Evolutionary conservation across 371 early-diverging fungal genomes (phyloP).

Genomic region (Saksenaea oblongispora): DNA sequence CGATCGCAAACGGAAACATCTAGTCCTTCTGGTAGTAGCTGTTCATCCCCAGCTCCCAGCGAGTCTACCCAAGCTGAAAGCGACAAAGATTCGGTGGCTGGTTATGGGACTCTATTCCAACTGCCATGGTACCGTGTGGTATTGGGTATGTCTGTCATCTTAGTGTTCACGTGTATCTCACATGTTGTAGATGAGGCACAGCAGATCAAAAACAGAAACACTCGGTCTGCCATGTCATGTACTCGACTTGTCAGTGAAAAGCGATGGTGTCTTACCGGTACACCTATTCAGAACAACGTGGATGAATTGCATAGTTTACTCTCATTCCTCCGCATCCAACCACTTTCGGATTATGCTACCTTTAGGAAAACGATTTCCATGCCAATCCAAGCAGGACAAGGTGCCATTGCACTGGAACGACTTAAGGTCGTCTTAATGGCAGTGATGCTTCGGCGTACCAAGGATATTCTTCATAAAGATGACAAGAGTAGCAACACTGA

Average conservation of each 20-base stretch:
- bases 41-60: background rate
- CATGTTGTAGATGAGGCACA: slow-evolving; percentile 85
- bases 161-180: background rate
- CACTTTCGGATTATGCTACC: slow-evolving; percentile 51
- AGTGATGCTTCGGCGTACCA: slow-evolving; percentile 76
- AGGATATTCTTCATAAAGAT: slow-evolving; percentile 35
- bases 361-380: slow-evolving; percentile 61
- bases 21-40: background rate
- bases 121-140: slow-evolving; percentile 55
- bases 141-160: slow-evolving; percentile 22
- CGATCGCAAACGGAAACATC: background rate
- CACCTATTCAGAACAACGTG: slow-evolving; percentile 80
- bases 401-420: slow-evolving; percentile 45
- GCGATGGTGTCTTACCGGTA: slow-evolving; percentile 90
- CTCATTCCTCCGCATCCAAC: slow-evolving; percentile 75
- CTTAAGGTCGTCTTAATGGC: slow-evolving; percentile 67
- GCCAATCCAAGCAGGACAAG: slow-evolving; percentile 45
- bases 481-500: background rate
- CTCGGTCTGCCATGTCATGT: slow-evolving; percentile 67
- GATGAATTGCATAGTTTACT: slow-evolving; percentile 86
- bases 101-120: slow-evolving; percentile 46
- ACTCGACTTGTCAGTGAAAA: slow-evolving; percentile 57
- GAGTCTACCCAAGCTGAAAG: background rate
- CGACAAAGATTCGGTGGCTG: background rate
- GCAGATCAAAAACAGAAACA: slow-evolving; percentile 76